Percentiles rank a stretch among this genome's conserved stretches.
Evolutionary conservation across 208 protist species (phyloP).

Genomic region (Trypanosoma congolense): DNA sequence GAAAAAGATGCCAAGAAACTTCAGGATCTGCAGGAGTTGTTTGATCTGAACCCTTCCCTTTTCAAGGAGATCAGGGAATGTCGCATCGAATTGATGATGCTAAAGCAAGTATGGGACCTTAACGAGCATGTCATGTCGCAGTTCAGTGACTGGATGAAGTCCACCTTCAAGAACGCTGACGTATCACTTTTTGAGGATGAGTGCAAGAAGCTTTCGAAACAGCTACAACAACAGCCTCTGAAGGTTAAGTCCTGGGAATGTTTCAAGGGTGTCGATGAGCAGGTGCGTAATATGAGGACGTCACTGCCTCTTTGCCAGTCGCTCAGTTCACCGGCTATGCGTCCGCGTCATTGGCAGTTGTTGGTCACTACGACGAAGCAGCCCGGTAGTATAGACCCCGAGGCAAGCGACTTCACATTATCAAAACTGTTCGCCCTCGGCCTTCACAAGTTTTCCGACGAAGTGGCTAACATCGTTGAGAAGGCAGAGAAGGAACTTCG

Average conservation of each 20-base stretch:
- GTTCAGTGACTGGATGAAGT: constrained; percentile 92
- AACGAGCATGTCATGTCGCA: constrained; percentile 90
- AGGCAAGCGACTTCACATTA: constrained; percentile 90
- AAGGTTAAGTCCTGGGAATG: constrained; percentile 93
- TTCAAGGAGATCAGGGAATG: constrained; percentile 91
- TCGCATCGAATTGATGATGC: constrained; percentile 85
- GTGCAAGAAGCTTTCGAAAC: constrained; percentile 92
- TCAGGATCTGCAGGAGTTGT: constrained; percentile 92
- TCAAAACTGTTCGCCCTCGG: constrained; percentile 94
- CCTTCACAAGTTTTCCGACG: constrained; percentile 96
- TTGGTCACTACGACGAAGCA: constrained; percentile 92
- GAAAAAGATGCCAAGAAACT: constrained; percentile 86
- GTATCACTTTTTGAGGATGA: constrained; percentile 91
- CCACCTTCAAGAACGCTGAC: constrained; percentile 92
- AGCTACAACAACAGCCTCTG: constrained; percentile 90
- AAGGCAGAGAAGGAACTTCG: constrained; percentile 95
- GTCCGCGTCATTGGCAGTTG: constrained; percentile 94
- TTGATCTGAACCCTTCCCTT: constrained; percentile 91
- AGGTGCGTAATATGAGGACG: constrained; percentile 93
- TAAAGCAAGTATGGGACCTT: constrained; percentile 94
- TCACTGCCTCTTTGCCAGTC: constrained; percentile 91
- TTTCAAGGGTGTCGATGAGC: constrained; percentile 91
- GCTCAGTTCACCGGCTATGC: constrained; percentile 92
- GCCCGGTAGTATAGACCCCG: constrained; percentile 84
- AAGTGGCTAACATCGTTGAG: constrained; percentile 96